phyloP scores from a whole-genome alignment of 2,329 filamentous ascomycete genomes.

The Delphinella strobiligena region DNA sequence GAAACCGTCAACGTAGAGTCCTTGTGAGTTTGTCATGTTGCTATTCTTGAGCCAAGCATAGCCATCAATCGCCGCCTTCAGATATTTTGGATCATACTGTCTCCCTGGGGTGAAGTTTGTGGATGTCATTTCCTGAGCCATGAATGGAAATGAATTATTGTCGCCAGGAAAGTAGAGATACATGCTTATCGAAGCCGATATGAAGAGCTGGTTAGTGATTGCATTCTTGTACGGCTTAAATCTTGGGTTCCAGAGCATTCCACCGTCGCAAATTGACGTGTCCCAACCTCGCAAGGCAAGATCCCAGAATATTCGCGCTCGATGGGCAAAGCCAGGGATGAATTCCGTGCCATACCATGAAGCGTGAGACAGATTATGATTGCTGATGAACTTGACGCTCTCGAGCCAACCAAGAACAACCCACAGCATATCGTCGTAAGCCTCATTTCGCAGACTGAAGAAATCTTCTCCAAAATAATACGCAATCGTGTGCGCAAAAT shows the following conservation, averaged over 20 bases:
- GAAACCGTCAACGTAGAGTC: conserved; percentile 77
- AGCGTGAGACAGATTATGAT: conserved; percentile 42
- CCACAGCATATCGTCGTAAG: conserved; percentile 93
- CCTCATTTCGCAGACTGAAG: conserved; percentile 61
- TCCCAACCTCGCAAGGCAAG: conserved; percentile 73
- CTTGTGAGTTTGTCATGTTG: conserved; percentile 49
- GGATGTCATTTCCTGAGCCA: conserved; percentile 18
- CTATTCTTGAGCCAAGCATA: conserved; percentile 60
- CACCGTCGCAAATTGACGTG: conserved; percentile 64
- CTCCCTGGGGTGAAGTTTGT: conserved; percentile 9
- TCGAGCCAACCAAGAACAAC: conserved; percentile 88
- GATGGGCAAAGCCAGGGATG: conserved; percentile 65
- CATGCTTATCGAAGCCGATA: conserved; percentile 77
- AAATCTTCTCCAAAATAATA: conserved; percentile 84
- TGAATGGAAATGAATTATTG: conserved; percentile 60
- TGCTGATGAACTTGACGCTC: conserved; percentile 59
- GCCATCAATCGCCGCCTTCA: conserved; percentile 44
- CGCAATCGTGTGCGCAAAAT: conserved; percentile 63
- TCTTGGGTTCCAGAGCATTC: conserved; percentile 83
- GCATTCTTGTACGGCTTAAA: conserved; percentile 85
- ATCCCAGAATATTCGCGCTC: conserved; percentile 76
- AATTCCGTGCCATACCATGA: conserved; percentile 69
- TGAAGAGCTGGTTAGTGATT: conserved; percentile 86
- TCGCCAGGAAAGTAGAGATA: conserved; percentile 82
- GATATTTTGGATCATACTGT: conserved; percentile 62